Conservation (phyloP, 2,329 filamentous ascomycete genomes). For the Colletotrichum sidae region DNA sequence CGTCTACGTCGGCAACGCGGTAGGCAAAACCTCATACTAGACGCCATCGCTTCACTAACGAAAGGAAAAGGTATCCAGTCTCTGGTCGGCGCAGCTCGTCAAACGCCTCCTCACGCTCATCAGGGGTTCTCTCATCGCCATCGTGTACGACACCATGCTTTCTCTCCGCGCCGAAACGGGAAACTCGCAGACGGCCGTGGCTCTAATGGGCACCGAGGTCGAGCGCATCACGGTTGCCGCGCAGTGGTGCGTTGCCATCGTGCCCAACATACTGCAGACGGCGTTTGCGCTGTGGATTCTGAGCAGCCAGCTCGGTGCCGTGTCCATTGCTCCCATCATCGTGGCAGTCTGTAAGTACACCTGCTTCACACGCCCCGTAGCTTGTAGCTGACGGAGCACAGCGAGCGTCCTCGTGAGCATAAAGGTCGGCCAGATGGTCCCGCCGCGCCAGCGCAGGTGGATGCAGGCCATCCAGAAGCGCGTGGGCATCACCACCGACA, state of each 20-base stretch:
- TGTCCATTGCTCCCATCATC: slow-evolving; percentile 53
- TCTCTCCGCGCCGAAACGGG: slow-evolving; percentile 30
- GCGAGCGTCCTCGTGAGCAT: neutral
- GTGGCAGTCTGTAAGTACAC: slow-evolving; percentile 45
- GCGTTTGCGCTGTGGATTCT: slow-evolving; percentile 44
- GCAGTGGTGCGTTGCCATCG: slow-evolving; percentile 39
- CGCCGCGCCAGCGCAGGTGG: slow-evolving; percentile 48
- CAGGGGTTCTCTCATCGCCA: slow-evolving; percentile 42
- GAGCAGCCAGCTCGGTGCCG: slow-evolving; percentile 50
- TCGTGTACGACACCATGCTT: slow-evolving; percentile 43
- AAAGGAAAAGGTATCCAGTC: neutral
- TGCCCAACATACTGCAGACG: slow-evolving; percentile 38
- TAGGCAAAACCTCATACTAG: neutral
- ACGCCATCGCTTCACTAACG: neutral
- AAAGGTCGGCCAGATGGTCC: slow-evolving; percentile 1
- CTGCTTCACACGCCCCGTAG: rapidly evolving
- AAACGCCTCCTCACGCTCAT: slow-evolving; percentile 41
- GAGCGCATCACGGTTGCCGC: slow-evolving; percentile 42
- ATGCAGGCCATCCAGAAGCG: slow-evolving; percentile 61
- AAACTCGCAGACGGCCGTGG: slow-evolving; percentile 40
- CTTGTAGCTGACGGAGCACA: neutral
- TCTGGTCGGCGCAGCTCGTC: slow-evolving; percentile 37
- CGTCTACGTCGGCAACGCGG: slow-evolving; percentile 55
- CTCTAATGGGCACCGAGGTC: slow-evolving; percentile 45
- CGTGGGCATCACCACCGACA: slow-evolving; percentile 59